A percentile compares a stretch with the other conserved stretches of the same genome.
Evolutionary conservation across 805 yeast species (phyloP).

Genomic region (Hanseniaspora singularis): DNA sequence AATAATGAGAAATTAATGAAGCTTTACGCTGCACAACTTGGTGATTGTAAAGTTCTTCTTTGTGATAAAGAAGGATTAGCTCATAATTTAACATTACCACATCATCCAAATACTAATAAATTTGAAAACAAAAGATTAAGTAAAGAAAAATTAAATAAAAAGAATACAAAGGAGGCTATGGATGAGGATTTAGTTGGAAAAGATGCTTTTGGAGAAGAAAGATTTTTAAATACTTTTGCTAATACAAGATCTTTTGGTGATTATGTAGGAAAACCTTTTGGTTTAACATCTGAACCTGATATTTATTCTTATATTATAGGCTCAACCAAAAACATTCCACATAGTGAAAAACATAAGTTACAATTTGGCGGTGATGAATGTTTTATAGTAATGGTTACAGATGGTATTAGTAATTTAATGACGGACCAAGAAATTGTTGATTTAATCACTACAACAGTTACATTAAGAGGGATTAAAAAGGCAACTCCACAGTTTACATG

Average conservation of each 20-base stretch:
- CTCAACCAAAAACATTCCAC: slow-evolving; percentile 35
- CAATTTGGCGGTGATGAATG: slow-evolving; percentile 74
- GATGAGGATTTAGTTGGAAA: slow-evolving; percentile 26
- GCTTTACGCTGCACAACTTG: slow-evolving; percentile 75
- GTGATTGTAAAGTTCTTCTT: slow-evolving; percentile 81
- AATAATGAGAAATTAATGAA: slow-evolving; percentile 54
- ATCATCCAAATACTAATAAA: slow-evolving; percentile 74
- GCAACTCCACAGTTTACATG: slow-evolving; percentile 84
- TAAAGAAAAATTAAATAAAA: slow-evolving; percentile 47
- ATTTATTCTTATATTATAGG: slow-evolving; percentile 59
- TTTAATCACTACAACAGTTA: slow-evolving; percentile 57
- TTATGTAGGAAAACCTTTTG: slow-evolving; percentile 61
- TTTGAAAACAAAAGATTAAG: slow-evolving; percentile 59
- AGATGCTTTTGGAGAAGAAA: slow-evolving; percentile 86
- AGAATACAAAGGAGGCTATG: neutral
- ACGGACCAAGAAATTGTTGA: slow-evolving; percentile 89
- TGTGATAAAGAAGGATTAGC: slow-evolving; percentile 74
- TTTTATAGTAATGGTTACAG: slow-evolving; percentile 69
- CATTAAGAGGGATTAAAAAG: slow-evolving; percentile 43
- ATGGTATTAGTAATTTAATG: slow-evolving; percentile 72
- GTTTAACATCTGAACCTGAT: slow-evolving; percentile 89
- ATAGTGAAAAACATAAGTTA: slow-evolving; percentile 27
- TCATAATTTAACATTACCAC: slow-evolving; percentile 63
- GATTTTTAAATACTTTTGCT: slow-evolving; percentile 66
- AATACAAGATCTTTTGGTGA: slow-evolving; percentile 95